Base-by-base conservation (phyloP, 345 rosid species). In the Trapa bicornis region DNA sequence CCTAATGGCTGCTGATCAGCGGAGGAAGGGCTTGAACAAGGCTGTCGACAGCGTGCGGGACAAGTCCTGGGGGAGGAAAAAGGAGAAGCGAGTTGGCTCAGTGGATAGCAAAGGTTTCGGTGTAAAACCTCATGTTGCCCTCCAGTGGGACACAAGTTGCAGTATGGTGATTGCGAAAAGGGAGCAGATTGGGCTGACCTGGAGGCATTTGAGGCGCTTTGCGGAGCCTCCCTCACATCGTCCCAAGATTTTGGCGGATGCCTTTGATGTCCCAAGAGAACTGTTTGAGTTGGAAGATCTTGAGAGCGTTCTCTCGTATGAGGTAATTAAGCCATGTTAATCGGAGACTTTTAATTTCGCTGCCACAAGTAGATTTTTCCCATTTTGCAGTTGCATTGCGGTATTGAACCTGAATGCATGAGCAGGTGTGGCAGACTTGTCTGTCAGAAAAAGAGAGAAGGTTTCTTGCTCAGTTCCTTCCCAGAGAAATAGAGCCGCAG, bases 1-100 rank as follows among this genome's bases (percentile, higher is more conserved):
- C 32, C 71, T 58, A 67, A 94, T 94, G 99, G 97, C 82, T 32
- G 96, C 96, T 78, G 86, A 86, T 80, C 96, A 89, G 76, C 77
- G 86, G 70, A 89, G 87, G 73, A 94, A 88, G 67, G 75, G 94
- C 74, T 75, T 82, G 70, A 89, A 79, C 78, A 87, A 91, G 74
- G 80, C 84, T 69, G 72, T 78, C 70, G 81, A 74, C 70, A 80
- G 83, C 72, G 75, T 85, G 29, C 60, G 74, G 76, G 91, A 82
- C 65, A 87, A 81, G 71, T 73, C 82, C 67, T 86, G 80, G 82
- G 78, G 69, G 47, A 91, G 87, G 76, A 89, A 79, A 81, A 7
- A 45, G 48, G 13, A 45, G 48, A 91, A 82, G 74, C 88, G 77
- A 73, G n/a, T 72, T 47, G 82, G 53, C 66, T 76, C 84, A 39